Evolutionary conservation across 768 basidiomycete genomes (phyloP).

Genomic region (Peribolospora baueri): DNA sequence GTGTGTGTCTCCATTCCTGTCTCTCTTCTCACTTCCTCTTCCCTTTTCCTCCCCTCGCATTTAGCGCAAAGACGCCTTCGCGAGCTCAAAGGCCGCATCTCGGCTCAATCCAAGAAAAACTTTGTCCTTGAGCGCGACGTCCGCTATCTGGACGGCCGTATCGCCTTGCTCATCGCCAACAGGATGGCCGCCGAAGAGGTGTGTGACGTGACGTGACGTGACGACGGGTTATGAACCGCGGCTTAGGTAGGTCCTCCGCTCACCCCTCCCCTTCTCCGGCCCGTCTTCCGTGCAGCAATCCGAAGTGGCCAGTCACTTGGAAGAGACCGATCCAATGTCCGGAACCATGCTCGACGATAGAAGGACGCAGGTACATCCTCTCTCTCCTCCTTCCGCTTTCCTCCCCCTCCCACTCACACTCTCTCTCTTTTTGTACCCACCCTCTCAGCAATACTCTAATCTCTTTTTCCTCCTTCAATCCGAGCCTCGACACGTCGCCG

Average conservation of each 20-base stretch:
- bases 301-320: constrained; percentile 80
- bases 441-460: constrained; percentile 71
- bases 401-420: background rate
- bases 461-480: constrained; percentile 96
- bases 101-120: constrained; percentile 98
- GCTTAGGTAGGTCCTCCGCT: no score
- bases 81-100: constrained; percentile 88
- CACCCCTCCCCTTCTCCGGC: background rate
- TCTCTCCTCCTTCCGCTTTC: background rate
- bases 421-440: background rate
- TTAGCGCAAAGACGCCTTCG: constrained; percentile 86
- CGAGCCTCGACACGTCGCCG: constrained; percentile 89
- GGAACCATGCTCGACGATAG: constrained; percentile 86
- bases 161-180: constrained; percentile 92
- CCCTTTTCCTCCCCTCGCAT: constrained; percentile 2
- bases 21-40: background rate
- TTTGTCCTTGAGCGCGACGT: constrained; percentile 97
- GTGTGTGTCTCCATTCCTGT: background rate
- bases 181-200: constrained; percentile 42
- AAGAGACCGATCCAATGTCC: constrained; percentile 81
- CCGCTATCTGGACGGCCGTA: constrained; percentile 87
- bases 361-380: constrained; percentile 29
- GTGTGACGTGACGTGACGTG: no score
- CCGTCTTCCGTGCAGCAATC: constrained; percentile 38
- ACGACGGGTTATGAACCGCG: no score